A percentile compares a stretch with the other conserved stretches of the same genome.
phyloP scores from a whole-genome alignment of 1,139 yeast genomes.

The Pichia sp. region DNA sequence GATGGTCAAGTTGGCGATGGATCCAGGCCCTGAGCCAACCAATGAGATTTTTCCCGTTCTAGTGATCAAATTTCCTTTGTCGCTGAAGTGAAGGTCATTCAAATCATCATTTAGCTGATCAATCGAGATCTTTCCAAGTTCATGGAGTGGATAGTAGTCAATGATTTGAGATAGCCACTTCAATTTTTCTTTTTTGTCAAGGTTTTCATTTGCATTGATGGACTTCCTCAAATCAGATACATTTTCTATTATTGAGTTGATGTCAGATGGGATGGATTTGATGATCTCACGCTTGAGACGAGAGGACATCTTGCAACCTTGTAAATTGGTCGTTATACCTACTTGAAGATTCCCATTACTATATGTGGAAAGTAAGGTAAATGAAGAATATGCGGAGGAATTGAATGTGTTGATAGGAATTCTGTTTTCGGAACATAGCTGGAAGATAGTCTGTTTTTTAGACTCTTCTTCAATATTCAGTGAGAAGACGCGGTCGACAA shows the following conservation, averaged over 20 bases:
- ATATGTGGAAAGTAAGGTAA: slow-evolving; percentile 68
- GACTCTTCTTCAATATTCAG: slow-evolving; percentile 28
- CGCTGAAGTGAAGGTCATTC: background rate
- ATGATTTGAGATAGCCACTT: slow-evolving; percentile 89
- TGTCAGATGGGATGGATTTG: slow-evolving; percentile 56
- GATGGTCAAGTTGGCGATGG: slow-evolving; percentile 69
- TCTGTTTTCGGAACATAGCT: slow-evolving; percentile 50
- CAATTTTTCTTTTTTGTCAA: slow-evolving; percentile 48
- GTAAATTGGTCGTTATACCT: slow-evolving; percentile 82
- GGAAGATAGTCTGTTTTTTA: slow-evolving; percentile 31
- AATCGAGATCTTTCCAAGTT: slow-evolving; percentile 50
- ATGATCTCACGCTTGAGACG: slow-evolving; percentile 72
- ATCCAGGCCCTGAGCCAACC: slow-evolving; percentile 95
- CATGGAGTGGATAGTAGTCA: slow-evolving; percentile 77
- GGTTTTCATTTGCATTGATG: slow-evolving; percentile 60
- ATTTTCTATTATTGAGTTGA: slow-evolving; percentile 60
- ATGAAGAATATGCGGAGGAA: slow-evolving; percentile 63
- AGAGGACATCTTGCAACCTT: slow-evolving; percentile 83
- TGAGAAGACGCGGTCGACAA: slow-evolving; percentile 75
- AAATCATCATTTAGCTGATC: slow-evolving; percentile 40
- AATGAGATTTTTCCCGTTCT: slow-evolving; percentile 57
- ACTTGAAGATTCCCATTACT: slow-evolving; percentile 69
- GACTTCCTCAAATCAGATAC: slow-evolving; percentile 59
- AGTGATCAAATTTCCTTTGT: background rate
- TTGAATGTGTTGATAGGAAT: slow-evolving; percentile 82